Conservation (phyloP, 1,139 yeast genomes). For the Lodderomyces jiufengensis region DNA sequence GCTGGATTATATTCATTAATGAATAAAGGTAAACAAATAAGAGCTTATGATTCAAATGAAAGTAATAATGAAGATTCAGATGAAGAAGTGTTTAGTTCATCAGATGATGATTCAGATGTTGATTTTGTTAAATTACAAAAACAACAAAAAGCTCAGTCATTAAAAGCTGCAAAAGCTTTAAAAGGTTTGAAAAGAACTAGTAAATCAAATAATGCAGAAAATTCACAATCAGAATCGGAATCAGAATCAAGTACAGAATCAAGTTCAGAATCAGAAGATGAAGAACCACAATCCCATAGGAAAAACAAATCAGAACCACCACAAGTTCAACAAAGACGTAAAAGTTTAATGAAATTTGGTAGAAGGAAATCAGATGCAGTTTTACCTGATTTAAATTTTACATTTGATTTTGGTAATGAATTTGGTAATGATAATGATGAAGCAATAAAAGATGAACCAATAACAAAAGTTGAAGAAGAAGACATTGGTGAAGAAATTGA, state of each 20-base stretch:
- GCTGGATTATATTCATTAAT: slow-evolving; percentile 23
- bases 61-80: slow-evolving; percentile 29
- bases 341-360: slow-evolving; percentile 30
- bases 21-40: slow-evolving; percentile 10
- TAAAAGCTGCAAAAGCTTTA: slow-evolving; percentile 48
- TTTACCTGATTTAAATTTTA: slow-evolving; percentile 51
- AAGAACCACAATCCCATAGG: background rate
- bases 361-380: slow-evolving; percentile 40
- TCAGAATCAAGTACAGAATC: slow-evolving; percentile 8
- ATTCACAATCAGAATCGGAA: slow-evolving; percentile 12
- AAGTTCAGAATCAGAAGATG: slow-evolving; percentile 3
- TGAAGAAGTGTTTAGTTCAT: slow-evolving; percentile 22
- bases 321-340: slow-evolving; percentile 13
- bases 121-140: slow-evolving; percentile 71
- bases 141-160: slow-evolving; percentile 54
- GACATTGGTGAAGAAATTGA: slow-evolving; percentile 68
- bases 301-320: slow-evolving; percentile 5
- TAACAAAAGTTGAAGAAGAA: slow-evolving; percentile 35
- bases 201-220: slow-evolving; percentile 13
- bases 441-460: slow-evolving; percentile 9
- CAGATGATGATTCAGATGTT: slow-evolving; percentile 65
- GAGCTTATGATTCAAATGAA: slow-evolving; percentile 8
- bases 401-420: slow-evolving; percentile 50
- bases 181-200: slow-evolving; percentile 20
- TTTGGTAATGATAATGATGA: slow-evolving; percentile 15